Base-by-base conservation (phyloP, 2,329 filamentous ascomycete genomes). In the Periconia macrospinosa region DNA sequence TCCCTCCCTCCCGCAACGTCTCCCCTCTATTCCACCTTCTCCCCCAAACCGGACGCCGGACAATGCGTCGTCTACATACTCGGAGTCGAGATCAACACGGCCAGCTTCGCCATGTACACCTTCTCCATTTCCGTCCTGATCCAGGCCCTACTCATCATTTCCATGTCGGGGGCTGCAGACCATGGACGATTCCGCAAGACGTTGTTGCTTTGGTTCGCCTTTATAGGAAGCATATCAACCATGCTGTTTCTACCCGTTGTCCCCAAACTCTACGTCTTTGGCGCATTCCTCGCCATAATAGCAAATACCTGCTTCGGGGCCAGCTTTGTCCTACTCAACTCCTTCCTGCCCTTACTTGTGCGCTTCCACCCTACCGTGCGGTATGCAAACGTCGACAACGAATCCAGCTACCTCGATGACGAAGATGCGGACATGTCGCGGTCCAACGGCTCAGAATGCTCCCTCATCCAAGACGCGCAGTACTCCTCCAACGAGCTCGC, bases 51-150 rank as follows among this genome's bases (percentile, higher is more conserved):
- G 30, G 70, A 72, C 5, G 62, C 61, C 19, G 68, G 61, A 50
- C 91, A 95, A 71, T 99, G 94, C 69, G 80, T 97, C 55, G 86
- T 97, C 54, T 85, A 88, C 59, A 79, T 97, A 6, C 78, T 96
- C 20, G 93, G 93, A 6, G 74, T 89, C 55, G 88, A 96, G 67
- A 88, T 99, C 76, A 97, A 97, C 75, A 97, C 93, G 1, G 92
- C 93, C 35, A 95, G 90, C 73, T 97, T 97, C 73, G 93, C 92
- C 71, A 96, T 97, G 91, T 97, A 97, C 76, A 97, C 92, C 1
- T 99, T 99, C 75, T 96, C 92, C 53, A 80, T 95, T 67, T 95
- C 91, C 70, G 94, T 99, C 1, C 75, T 97, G 18, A 74, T 97
- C 11, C 94, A 99, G 72, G 90, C 92, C 1, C 76, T 97, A 27